Percentiles rank a stretch among this genome's conserved stretches.
These are phyloP conservation scores for Colletotrichum melonis DNA, from an alignment of 2,329 filamentous ascomycete species.

Conservation along the genomic window DNA sequence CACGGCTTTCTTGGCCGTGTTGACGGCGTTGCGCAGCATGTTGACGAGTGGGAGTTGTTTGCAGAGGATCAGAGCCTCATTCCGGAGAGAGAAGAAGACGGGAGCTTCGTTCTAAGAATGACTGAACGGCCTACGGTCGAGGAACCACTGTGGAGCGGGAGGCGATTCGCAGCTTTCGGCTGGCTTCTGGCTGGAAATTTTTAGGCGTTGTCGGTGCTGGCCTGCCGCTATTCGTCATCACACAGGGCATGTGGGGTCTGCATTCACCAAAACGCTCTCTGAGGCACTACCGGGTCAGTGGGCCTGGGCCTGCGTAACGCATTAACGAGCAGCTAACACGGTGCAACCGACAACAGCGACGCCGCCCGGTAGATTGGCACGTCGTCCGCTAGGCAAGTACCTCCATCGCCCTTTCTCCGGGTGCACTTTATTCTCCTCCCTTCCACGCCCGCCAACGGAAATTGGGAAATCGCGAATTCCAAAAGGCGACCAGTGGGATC, in stretches of 20 bases:
- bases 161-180: slow-evolving; percentile 14
- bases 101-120: not conserved
- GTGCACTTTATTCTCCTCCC: slow-evolving; percentile 28
- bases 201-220: slow-evolving; percentile 4
- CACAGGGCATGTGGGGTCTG: slow-evolving; percentile 23
- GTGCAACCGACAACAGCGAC: not conserved
- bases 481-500: slow-evolving; percentile 6
- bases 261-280: slow-evolving; percentile 29
- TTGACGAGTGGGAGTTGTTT: not conserved
- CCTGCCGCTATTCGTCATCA: slow-evolving; percentile 33
- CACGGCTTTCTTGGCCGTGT: slow-evolving; percentile 70
- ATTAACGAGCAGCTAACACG: slow-evolving; percentile 26
- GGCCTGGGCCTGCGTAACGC: slow-evolving; percentile 15
- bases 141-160: slow-evolving; percentile 21
- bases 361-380: slow-evolving; percentile 11
- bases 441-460: slow-evolving; percentile 7
- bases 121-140: not conserved
- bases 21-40: slow-evolving; percentile 64
- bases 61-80: not conserved
- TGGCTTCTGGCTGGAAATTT: slow-evolving; percentile 23
- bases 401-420: slow-evolving; percentile 1
- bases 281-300: slow-evolving; percentile 20
- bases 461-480: slow-evolving; percentile 18
- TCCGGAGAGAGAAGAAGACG: not conserved
- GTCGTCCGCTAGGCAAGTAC: slow-evolving; percentile 24